A percentile compares a stretch with the other conserved stretches of the same genome.
Evolutionary conservation across 2,329 filamentous ascomycete genomes (phyloP).

Genomic region (Colletotrichum musicola): DNA sequence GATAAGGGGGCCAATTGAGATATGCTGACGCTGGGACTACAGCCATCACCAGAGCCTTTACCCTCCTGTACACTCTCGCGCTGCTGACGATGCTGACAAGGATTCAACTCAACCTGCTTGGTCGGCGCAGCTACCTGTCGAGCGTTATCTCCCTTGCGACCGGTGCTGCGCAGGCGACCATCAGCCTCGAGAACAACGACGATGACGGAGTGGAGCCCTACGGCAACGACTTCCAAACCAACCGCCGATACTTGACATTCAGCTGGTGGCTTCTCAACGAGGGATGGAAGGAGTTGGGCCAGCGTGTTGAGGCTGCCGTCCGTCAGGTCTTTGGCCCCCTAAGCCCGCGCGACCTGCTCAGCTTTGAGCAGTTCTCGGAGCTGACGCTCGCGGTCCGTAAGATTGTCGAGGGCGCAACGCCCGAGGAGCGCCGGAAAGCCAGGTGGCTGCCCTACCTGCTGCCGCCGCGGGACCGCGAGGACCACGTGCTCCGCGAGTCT

Average conservation of each 20-base stretch:
- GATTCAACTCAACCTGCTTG: constrained; percentile 96
- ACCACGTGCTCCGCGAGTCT: constrained; percentile 86
- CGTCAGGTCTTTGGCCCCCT: constrained; percentile 89
- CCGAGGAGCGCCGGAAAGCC: constrained; percentile 55
- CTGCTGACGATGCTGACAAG: constrained; percentile 92
- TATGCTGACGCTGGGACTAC: constrained; percentile 26
- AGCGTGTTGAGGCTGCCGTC: constrained; percentile 86
- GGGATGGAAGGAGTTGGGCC: constrained; percentile 87
- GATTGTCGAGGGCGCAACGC: constrained; percentile 78
- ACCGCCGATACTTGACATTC: constrained; percentile 93
- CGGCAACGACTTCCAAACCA: constrained; percentile 95
- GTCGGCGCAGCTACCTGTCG: constrained; percentile 93
- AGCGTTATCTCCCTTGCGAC: constrained; percentile 93
- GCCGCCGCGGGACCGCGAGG: constrained; percentile 82
- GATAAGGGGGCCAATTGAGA: background rate
- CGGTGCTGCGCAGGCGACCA: constrained; percentile 78
- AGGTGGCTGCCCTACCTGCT: constrained; percentile 89
- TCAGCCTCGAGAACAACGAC: constrained; percentile 93
- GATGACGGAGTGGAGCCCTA: constrained; percentile 86
- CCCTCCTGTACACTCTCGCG: constrained; percentile 89
- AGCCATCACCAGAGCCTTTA: constrained; percentile 93
- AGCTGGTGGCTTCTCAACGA: constrained; percentile 98
- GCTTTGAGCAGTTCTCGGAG: constrained; percentile 82
- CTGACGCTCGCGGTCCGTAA: constrained; percentile 86
- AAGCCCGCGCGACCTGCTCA: constrained; percentile 89